Percentiles rank a stretch among this genome's conserved stretches.
phyloP scores from a whole-genome alignment of 768 basidiomycete genomes.

The Pholiota molesta region DNA sequence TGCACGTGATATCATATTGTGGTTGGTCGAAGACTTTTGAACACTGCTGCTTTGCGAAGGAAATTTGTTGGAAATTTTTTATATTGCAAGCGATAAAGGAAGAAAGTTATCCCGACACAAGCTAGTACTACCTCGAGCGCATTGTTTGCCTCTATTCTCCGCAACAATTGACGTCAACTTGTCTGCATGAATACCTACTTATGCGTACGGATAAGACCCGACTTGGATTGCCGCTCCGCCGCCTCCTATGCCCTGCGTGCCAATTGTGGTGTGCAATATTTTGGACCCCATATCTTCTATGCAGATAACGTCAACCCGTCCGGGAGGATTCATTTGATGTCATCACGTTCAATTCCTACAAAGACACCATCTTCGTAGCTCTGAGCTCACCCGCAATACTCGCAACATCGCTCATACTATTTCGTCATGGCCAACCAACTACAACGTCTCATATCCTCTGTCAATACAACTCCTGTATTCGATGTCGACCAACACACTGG shows the following conservation, averaged over 20 bases:
- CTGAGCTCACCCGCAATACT: background rate
- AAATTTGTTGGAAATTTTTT: too few species aligned
- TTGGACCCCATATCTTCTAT: background rate
- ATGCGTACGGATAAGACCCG: conserved; percentile 32
- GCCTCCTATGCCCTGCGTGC: background rate
- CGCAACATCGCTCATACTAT: background rate
- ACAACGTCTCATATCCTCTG: conserved; percentile 13
- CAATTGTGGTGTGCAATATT: background rate
- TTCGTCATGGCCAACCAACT: conserved; percentile 5
- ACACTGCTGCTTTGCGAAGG: too few species aligned
- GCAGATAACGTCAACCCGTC: background rate
- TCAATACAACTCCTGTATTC: conserved; percentile 63
- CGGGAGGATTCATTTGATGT: background rate
- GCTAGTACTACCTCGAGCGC: too few species aligned
- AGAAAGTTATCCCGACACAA: too few species aligned
- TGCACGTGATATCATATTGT: too few species aligned
- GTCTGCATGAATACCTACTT: background rate
- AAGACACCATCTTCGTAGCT: background rate
- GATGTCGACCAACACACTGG: conserved; percentile 91
- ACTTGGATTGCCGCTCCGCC: conserved; percentile 1
- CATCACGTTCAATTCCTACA: background rate
- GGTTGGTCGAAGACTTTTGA: too few species aligned
- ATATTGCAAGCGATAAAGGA: too few species aligned
- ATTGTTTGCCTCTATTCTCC: background rate
- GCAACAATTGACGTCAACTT: background rate